Evolutionary conservation across 768 basidiomycete species (phyloP).

Genomic region (Russula dissimulans): DNA sequence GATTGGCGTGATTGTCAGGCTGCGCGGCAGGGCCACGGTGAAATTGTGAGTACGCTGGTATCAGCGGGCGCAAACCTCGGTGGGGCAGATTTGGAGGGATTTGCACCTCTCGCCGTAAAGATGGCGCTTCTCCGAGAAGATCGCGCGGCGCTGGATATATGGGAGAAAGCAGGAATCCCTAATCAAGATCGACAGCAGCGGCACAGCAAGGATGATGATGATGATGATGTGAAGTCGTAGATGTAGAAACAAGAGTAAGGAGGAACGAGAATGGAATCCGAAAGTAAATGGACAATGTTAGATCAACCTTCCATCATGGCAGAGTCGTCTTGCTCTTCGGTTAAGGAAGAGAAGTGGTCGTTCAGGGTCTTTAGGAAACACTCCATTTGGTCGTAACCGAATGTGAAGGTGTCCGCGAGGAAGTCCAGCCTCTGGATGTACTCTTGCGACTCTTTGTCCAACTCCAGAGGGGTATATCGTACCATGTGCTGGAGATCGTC

Average conservation of each 20-base stretch:
- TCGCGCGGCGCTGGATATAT: slow-evolving; percentile 37
- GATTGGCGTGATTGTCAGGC: slow-evolving; percentile 37
- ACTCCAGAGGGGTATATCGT: slow-evolving; percentile 52
- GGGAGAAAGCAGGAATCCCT: slow-evolving; percentile 44
- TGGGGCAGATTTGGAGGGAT: slow-evolving; percentile 51
- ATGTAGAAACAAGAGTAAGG: slow-evolving; percentile 5
- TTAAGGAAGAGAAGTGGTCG: slow-evolving; percentile 36
- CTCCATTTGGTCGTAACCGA: slow-evolving; percentile 54
- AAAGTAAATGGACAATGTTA: not conserved
- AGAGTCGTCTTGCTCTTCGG: slow-evolving; percentile 27
- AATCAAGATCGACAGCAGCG: slow-evolving; percentile 5
- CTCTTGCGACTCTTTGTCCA: slow-evolving; percentile 51
- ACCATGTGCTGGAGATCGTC: slow-evolving; percentile 39
- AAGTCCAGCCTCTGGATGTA: slow-evolving; percentile 55
- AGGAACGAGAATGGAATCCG: not conserved
- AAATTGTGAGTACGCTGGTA: slow-evolving; percentile 53
- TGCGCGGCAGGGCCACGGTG: slow-evolving; percentile 58
- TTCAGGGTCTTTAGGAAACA: slow-evolving; percentile 58
- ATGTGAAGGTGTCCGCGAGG: slow-evolving; percentile 56
- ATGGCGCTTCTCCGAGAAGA: slow-evolving; percentile 36
- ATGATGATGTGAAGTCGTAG: slow-evolving; percentile 3
- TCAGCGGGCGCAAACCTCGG: slow-evolving; percentile 69
- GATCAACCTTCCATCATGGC: slow-evolving; percentile 24
- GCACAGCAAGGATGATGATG: slow-evolving; percentile 2
- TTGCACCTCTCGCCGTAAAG: slow-evolving; percentile 39